phyloP scores from a whole-genome alignment of 345 rosid genomes.

The Moricandia arvensis region DNA sequence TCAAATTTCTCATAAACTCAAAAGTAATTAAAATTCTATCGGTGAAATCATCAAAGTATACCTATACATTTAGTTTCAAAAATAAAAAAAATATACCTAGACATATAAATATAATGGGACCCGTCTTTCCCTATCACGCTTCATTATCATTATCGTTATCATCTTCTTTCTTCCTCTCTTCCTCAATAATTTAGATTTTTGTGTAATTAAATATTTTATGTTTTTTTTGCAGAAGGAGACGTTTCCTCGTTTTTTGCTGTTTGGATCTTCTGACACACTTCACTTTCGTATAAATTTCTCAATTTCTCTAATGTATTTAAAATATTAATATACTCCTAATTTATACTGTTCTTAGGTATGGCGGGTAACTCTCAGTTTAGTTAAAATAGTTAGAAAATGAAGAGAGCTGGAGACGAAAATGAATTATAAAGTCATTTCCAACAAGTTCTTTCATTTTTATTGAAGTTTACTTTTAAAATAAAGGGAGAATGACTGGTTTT shows the following conservation, averaged over 20 bases:
- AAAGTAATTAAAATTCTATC: not conserved
- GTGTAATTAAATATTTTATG: conserved; percentile 33
- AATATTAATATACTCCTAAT: not conserved
- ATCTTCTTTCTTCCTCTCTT: conserved; percentile 17
- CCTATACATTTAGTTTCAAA: not conserved
- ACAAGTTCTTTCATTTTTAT: too few relatives aligned
- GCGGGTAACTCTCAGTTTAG: not conserved
- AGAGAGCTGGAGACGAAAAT: not conserved
- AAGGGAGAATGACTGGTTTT: too few relatives aligned
- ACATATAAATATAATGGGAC: not conserved
- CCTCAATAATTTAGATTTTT: conserved; percentile 32
- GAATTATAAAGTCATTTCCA: too few relatives aligned
- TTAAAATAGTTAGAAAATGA: not conserved
- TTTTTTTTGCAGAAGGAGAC: conserved; percentile 60
- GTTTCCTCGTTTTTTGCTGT: conserved; percentile 81
- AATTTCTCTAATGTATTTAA: not conserved
- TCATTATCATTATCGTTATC: conserved; percentile 43
- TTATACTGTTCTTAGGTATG: not conserved
- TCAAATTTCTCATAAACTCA: not conserved
- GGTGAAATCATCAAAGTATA: not conserved
- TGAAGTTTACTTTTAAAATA: too few relatives aligned
- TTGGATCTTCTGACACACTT: conserved; percentile 60
- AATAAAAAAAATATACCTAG: too few relatives aligned
- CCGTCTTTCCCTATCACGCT: conserved; percentile 25
- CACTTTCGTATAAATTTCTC: conserved; percentile 27